Evolutionary conservation across 371 early-diverging fungal species (phyloP), one percentile per base, ranked within the genome.

Genomic region (Syncephalastrum sp.): DNA sequence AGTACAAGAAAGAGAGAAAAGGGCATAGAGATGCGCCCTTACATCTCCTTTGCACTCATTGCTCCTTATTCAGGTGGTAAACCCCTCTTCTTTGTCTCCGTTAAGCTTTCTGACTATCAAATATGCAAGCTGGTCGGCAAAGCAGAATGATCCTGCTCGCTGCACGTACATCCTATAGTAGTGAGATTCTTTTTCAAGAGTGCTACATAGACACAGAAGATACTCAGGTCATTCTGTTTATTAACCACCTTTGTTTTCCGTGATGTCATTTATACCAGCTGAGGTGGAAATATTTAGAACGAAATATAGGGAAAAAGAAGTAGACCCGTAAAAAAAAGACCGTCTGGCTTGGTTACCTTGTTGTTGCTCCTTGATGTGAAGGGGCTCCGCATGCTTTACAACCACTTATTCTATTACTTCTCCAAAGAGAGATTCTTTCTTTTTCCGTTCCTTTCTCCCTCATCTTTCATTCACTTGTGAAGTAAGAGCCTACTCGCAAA

Each of bases 321-420:
- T 33, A 8, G 38, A 1, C 38, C 12, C 38, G 8, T 6, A 12
- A 33, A 33, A 21, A 21, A 21, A 33, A 33, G 47, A 47, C 3
- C 17, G 47, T 47, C 47, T 47, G 19, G 17, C 19, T 47, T 17
- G 14, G 47, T 12, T 15, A 47, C 47, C 23, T 50, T 29, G 15
- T 52, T 41, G 38, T 52, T 52, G 42, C 57, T 56, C 57, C 57
- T 56, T 48, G 57, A 19, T 42, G 23, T 16, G 50, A 56, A 56
- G 57, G 57, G 57, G 57, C 42, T 47, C 21, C 47, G 57, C 48
- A 56, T 33, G 42, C 47, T 56, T 56, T 42, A 46, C 56, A 47
- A 41, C 42, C 42, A 16, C 47, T 41, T 38, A 48, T 56, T 48
- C 42, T 21, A 19, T 27, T 46, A 27, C 38, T 55, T 47, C 47